Percentiles rank a stretch among this genome's conserved stretches.
These are phyloP conservation scores for Sophora flavescens DNA, from an alignment of 306 rosid species.

Conservation along the genomic window DNA sequence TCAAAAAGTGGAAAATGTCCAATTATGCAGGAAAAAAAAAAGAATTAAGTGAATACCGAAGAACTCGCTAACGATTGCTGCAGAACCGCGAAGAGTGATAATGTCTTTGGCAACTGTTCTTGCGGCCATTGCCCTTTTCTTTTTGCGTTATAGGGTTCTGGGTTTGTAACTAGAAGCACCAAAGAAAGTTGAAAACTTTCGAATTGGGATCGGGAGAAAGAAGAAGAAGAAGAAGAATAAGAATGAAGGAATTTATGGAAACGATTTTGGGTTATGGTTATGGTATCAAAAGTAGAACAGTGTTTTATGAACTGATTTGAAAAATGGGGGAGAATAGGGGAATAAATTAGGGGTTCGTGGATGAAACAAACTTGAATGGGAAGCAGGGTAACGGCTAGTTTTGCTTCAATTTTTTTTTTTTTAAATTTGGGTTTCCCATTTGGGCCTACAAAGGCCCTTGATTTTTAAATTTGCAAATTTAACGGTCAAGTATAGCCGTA, in stretches of 20 bases:
- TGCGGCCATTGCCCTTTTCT: slow-evolving; percentile 60
- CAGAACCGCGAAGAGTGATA: slow-evolving; percentile 95
- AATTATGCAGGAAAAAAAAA: neutral
- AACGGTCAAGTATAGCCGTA: slow-evolving; percentile 45
- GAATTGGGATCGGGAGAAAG: neutral
- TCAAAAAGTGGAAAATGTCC: neutral
- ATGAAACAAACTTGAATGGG: slow-evolving; percentile 26
- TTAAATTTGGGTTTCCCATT: neutral
- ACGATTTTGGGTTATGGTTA: neutral
- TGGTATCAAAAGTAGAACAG: neutral
- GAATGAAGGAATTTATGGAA: neutral
- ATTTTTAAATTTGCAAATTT: slow-evolving; percentile 1
- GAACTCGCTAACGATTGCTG: slow-evolving; percentile 98
- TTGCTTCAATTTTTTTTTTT: neutral
- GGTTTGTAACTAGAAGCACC: neutral
- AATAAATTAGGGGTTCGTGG: slow-evolving; percentile 43
- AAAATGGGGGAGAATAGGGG: neutral
- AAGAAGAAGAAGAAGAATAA: no score
- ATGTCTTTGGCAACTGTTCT: slow-evolving; percentile 85
- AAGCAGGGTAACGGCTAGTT: slow-evolving; percentile 54
- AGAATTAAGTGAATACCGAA: slow-evolving; percentile 64
- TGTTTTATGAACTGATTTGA: slow-evolving; percentile 12
- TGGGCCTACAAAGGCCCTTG: slow-evolving; percentile 32
- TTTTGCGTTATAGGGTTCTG: neutral
- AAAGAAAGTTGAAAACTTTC: neutral